Conservation (phyloP, 2,329 filamentous ascomycete genomes). For the Cadophora gregata region DNA sequence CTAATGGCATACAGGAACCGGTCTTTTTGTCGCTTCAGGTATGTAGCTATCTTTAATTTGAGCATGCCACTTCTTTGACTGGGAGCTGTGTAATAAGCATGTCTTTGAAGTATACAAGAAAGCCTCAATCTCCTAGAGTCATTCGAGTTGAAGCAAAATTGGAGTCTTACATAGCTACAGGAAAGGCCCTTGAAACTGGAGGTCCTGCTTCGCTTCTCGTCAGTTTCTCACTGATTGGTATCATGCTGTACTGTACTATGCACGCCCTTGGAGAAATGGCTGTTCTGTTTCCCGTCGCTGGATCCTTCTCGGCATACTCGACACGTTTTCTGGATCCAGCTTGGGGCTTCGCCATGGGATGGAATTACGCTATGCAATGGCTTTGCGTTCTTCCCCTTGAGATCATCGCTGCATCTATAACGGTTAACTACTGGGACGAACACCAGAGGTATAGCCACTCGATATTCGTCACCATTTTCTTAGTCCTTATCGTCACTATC, state of each 20-base stretch:
- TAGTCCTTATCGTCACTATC: conserved; percentile 76
- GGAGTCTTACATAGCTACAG: neutral
- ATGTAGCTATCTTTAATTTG: neutral
- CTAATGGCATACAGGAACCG: conserved; percentile 62
- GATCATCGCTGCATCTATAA: conserved; percentile 85
- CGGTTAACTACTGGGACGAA: conserved; percentile 79
- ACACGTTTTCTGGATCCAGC: conserved; percentile 92
- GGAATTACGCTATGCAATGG: conserved; percentile 89
- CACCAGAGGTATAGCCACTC: conserved; percentile 61
- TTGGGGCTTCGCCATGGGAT: conserved; percentile 95
- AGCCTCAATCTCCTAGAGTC: too few species aligned
- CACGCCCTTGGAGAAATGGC: conserved; percentile 92
- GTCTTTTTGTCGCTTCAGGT: conserved; percentile 82
- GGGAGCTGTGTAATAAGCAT: neutral
- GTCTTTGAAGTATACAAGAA: neutral
- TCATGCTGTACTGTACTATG: conserved; percentile 91
- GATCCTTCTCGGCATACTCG: conserved; percentile 90
- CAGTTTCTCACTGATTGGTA: conserved; percentile 78
- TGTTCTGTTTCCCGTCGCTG: conserved; percentile 87
- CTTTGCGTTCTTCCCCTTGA: conserved; percentile 82
- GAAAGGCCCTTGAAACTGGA: conserved; percentile 68
- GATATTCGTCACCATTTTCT: conserved; percentile 84
- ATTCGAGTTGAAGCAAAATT: neutral
- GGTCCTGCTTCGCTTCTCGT: conserved; percentile 81
- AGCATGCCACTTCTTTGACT: neutral